These are phyloP conservation scores for Mycena kentingensis DNA, from an alignment of 768 basidiomycete genomes.

Conservation along the genomic window DNA sequence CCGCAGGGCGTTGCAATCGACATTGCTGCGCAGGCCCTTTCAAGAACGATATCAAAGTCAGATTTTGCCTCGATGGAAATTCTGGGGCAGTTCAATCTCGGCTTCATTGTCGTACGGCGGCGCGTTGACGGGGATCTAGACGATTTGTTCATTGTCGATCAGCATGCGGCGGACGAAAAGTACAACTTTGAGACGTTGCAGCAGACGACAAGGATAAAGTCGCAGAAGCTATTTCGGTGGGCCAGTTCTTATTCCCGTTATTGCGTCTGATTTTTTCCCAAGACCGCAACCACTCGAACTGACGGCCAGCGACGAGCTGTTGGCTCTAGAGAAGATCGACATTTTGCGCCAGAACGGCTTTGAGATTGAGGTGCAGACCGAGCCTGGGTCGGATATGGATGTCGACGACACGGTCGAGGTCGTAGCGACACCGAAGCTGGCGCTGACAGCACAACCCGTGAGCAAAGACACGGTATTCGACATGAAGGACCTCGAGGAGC, in stretches of 20 bases:
- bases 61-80: constrained; percentile 87
- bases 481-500: constrained; percentile 90
- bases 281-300: constrained; percentile 81
- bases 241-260: constrained; percentile 21
- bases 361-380: constrained; percentile 56
- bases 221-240: constrained; percentile 81
- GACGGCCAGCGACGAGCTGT: constrained; percentile 86
- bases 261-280: constrained; percentile 1
- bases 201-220: constrained; percentile 84
- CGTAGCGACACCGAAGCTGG: constrained; percentile 45
- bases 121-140: constrained; percentile 53
- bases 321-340: constrained; percentile 86
- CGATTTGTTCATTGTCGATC: constrained; percentile 95
- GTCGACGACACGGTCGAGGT: constrained; percentile 37
- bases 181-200: constrained; percentile 97
- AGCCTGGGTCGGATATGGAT: constrained; percentile 39
- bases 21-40: constrained; percentile 64
- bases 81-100: constrained; percentile 93
- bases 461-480: constrained; percentile 92
- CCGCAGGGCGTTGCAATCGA: constrained; percentile 50
- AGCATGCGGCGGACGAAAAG: constrained; percentile 98
- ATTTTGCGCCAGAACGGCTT: constrained; percentile 87
- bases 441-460: constrained; percentile 80
- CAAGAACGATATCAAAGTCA: constrained; percentile 81
- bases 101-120: constrained; percentile 87